Evolutionary conservation across 2,329 filamentous ascomycete genomes (phyloP).

Genomic region (Capronia coronata): DNA sequence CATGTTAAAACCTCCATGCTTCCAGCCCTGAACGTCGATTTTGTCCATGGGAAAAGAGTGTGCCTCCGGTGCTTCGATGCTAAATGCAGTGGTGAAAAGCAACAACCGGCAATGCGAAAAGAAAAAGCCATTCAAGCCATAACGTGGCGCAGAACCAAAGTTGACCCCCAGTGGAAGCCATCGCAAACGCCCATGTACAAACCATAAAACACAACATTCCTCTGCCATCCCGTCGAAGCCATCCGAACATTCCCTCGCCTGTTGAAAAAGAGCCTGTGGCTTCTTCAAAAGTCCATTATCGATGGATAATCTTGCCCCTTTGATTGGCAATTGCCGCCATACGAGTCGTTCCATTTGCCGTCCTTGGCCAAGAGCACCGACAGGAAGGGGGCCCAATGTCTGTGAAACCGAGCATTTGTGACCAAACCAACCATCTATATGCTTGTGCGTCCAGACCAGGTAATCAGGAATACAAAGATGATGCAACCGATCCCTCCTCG

Average conservation of each 20-base stretch:
- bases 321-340: too few relatives aligned
- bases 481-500: not conserved
- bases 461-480: not conserved
- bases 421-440: not conserved
- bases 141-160: not conserved
- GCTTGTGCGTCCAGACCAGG: not conserved
- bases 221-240: constrained; percentile 1
- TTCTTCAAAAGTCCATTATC: not conserved
- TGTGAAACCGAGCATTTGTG: not conserved
- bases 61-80: constrained; percentile 2
- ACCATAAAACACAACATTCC: not conserved
- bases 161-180: not conserved
- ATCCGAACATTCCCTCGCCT: not conserved
- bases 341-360: not conserved
- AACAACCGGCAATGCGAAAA: constrained; percentile 1
- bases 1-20: not conserved
- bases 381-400: not conserved
- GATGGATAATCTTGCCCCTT: not conserved
- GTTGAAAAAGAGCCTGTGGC: not conserved
- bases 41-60: not conserved
- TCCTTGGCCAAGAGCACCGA: not conserved
- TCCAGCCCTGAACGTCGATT: not conserved
- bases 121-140: not conserved
- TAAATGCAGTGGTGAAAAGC: not conserved
- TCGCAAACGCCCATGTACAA: not conserved